phyloP scores from a whole-genome alignment of 345 rosid species.

The Acer saccharum region DNA sequence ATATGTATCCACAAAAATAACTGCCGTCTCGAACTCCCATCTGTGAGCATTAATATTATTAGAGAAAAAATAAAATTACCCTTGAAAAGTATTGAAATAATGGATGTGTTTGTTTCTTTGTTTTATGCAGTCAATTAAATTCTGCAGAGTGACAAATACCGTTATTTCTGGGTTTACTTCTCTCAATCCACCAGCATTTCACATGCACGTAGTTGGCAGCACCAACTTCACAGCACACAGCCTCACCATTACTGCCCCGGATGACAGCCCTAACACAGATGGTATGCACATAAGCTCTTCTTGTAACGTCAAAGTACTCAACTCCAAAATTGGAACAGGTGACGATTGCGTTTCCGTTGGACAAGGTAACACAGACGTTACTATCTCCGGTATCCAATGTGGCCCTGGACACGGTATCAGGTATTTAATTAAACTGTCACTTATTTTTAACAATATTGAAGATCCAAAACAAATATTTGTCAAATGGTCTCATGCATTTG shows the following conservation, averaged over 20 bases:
- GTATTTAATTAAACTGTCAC: constrained; percentile 9
- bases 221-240: constrained; percentile 20
- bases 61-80: not conserved
- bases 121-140: constrained; percentile 45
- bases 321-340: constrained; percentile 41
- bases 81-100: not conserved
- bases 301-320: constrained; percentile 14
- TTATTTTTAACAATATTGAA: too few species aligned
- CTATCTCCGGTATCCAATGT: constrained; percentile 30
- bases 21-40: constrained; percentile 48
- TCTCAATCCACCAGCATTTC: constrained; percentile 58
- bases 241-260: constrained; percentile 56
- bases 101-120: not conserved
- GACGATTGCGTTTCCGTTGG: constrained; percentile 53
- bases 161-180: constrained; percentile 38
- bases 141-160: constrained; percentile 35
- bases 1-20: constrained; percentile 31
- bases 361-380: constrained; percentile 29
- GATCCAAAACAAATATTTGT: too few species aligned
- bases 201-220: constrained; percentile 38
- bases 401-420: constrained; percentile 61
- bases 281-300: constrained; percentile 48
- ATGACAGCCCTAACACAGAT: constrained; percentile 52
- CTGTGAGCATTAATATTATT: constrained; percentile 29
- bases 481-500: too few species aligned